Percentiles rank a stretch among this genome's conserved stretches.
These are phyloP conservation scores for Pseudocercospora ulei DNA, from an alignment of 2,329 filamentous ascomycete species.

Conservation along the genomic window DNA sequence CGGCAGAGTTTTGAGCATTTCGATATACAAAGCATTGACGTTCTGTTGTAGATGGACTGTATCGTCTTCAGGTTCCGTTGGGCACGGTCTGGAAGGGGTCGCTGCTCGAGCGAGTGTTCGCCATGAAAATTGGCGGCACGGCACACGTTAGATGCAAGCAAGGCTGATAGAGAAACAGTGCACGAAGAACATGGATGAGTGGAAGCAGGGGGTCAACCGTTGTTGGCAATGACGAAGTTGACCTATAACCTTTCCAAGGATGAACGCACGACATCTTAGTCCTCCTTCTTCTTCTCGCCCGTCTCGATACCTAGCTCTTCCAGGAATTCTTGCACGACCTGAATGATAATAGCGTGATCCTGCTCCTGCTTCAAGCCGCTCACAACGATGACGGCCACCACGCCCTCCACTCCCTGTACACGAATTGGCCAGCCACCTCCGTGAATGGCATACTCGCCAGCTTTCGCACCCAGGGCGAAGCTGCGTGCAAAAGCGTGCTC, in stretches of 20 bases:
- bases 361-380: conserved; percentile 66
- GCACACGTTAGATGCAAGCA: not conserved
- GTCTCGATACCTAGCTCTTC: conserved; percentile 31
- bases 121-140: not conserved
- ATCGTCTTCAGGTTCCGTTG: conserved; percentile 37
- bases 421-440: conserved; percentile 65
- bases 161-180: not conserved
- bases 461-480: conserved; percentile 50
- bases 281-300: conserved; percentile 36
- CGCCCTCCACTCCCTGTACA: conserved; percentile 62
- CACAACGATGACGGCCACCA: conserved; percentile 65
- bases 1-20: no score
- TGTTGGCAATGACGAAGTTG: no score
- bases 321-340: conserved; percentile 52
- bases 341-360: conserved; percentile 66
- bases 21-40: no score
- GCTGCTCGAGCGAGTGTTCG: not conserved
- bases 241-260: not conserved
- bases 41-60: conserved; percentile 19
- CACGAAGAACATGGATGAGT: not conserved
- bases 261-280: conserved; percentile 23
- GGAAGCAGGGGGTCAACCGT: no score
- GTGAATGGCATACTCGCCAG: conserved; percentile 62
- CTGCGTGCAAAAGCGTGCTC: conserved; percentile 56
- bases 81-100: conserved; percentile 9